Percentiles rank a stretch among this genome's conserved stretches.
Conservation (phyloP, 2,329 filamentous ascomycete species). For the Epichloe bromicola region DNA sequence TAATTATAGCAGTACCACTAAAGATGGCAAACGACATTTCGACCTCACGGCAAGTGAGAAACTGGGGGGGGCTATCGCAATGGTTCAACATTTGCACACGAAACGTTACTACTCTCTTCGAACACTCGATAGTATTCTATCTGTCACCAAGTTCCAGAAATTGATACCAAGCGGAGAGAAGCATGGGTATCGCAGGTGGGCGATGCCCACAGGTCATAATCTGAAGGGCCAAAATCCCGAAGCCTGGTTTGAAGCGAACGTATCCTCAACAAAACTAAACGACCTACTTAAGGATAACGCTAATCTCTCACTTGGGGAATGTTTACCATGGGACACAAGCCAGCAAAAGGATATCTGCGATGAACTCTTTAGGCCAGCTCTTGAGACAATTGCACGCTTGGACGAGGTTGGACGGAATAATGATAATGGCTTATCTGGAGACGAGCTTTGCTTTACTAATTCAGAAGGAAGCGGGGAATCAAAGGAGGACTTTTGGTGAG, state of each 20-base stretch:
- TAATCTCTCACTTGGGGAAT: conserved; percentile 14
- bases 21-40: conserved; percentile 10
- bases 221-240: neutral
- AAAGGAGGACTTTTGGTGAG: conserved; percentile 5
- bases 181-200: conserved; percentile 5
- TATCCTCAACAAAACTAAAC: conserved; percentile 13
- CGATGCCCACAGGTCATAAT: neutral
- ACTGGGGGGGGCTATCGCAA: conserved; percentile 8
- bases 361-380: conserved; percentile 15
- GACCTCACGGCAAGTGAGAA: conserved; percentile 5
- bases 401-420: conserved; percentile 18
- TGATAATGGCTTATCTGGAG: conserved; percentile 10
- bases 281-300: conserved; percentile 14
- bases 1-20: conserved; percentile 6
- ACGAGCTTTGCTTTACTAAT: neutral
- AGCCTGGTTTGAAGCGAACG: conserved; percentile 17
- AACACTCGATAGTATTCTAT: conserved; percentile 10
- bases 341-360: conserved; percentile 13
- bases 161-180: conserved; percentile 4
- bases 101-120: conserved; percentile 11
- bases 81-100: conserved; percentile 11
- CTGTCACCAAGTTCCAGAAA: conserved; percentile 12
- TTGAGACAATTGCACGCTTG: conserved; percentile 20
- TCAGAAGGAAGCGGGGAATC: neutral
- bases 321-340: conserved; percentile 12